Evolutionary conservation across 2,329 filamentous ascomycete species (phyloP).

Genomic region (Alternaria consortialis): DNA sequence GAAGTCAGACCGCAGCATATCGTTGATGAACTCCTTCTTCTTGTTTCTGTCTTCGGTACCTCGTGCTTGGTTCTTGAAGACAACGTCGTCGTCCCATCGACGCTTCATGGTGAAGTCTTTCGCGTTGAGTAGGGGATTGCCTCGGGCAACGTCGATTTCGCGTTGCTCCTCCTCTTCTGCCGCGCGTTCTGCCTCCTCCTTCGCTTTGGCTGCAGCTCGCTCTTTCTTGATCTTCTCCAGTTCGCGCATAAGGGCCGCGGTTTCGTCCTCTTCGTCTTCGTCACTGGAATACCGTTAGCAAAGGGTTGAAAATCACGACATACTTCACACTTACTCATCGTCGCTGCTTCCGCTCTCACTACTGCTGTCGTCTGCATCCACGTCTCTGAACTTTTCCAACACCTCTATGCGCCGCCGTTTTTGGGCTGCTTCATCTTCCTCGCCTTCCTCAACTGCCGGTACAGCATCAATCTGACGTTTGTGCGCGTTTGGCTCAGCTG

Average conservation of each 20-base stretch:
- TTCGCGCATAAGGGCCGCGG: conserved; percentile 89
- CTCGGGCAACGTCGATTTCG: conserved; percentile 87
- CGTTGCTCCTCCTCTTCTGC: conserved; percentile 82
- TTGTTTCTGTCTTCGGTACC: conserved; percentile 91
- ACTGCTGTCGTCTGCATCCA: conserved; percentile 78
- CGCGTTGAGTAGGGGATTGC: conserved; percentile 88
- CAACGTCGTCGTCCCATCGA: conserved; percentile 97
- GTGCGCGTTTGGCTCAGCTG: conserved; percentile 53
- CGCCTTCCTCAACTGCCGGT: conserved; percentile 53
- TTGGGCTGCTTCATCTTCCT: conserved; percentile 75
- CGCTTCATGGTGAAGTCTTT: conserved; percentile 92
- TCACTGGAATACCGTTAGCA: conserved; percentile 42
- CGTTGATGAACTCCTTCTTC: conserved; percentile 97
- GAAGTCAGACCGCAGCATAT: conserved; percentile 92
- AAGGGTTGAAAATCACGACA: not conserved
- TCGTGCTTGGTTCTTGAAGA: conserved; percentile 98
- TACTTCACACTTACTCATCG: conserved; percentile 58
- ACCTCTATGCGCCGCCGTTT: conserved; percentile 79
- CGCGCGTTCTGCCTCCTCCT: conserved; percentile 82
- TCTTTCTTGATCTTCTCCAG: conserved; percentile 93
- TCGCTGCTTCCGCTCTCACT: conserved; percentile 64
- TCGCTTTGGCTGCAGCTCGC: conserved; percentile 80
- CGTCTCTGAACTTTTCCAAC: conserved; percentile 84
- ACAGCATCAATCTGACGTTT: conserved; percentile 73
- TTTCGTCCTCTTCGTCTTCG: conserved; percentile 75